Evolutionary conservation across 306 rosid genomes (phyloP), one percentile per base, ranked within the genome.

Genomic region (Acmispon strigosus): DNA sequence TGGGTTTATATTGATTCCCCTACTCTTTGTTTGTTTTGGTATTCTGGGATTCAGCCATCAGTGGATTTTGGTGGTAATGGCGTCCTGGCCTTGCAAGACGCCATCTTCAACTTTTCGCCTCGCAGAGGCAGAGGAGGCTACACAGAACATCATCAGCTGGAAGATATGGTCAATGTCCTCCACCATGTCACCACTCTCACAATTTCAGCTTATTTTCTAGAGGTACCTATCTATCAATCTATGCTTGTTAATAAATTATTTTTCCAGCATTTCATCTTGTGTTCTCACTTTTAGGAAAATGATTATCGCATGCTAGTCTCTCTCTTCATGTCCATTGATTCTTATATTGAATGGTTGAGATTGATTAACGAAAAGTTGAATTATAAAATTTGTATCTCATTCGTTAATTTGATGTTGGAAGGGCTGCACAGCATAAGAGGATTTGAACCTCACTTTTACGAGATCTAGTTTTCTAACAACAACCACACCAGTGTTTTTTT

Each of bases 161-260:
- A 87, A 41, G 5, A 0, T 7, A 7, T 84, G 1, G 57, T 20
- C 22, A 0, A 2, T 27, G 12, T 18, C 19, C 2, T 80, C 37
- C 14, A 4, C 3, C 0, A 36, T 41, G 82, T 50, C 37, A 11
- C n/a, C 0, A 39, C 78, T 27, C 81, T 87, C 2, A 64, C 83
- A 13, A 39, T 47, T 19, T 47, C 80, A 4, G 72, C 78, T 39
- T 1, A 44, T 5, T 47, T 87, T n/a, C 51, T 74, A 1, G 92
- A 87, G 89, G 92, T 81, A 41, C 13, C 1, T 41, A 49, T n/a
- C 1, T 4, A 14, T 45, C 16, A 13, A 4, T 45, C 20, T 15
- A 6, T 48, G 9, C 24, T 22, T 22, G 24, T 1, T 22, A 22
- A n/a, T n/a, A 27, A 27, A 27, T 27, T 2, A 27, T 3, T 27